Evolutionary conservation across 1,284 basidiomycete species (phyloP).

Genomic region (Apiotrichum sp.): DNA sequence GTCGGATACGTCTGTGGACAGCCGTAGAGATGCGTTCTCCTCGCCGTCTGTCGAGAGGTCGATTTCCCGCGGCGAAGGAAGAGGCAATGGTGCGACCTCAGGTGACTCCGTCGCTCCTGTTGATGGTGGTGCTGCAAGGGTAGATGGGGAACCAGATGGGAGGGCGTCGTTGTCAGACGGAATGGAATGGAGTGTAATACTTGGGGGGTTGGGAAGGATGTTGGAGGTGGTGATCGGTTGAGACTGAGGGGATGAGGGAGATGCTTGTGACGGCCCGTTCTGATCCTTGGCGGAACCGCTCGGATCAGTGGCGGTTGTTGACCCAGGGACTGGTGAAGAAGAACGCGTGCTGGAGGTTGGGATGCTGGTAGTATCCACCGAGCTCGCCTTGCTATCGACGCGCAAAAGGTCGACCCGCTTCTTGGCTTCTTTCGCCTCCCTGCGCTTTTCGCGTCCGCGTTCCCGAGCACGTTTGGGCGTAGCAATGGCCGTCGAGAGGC

Average conservation of each 20-base stretch:
- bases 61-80: background rate
- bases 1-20: no score
- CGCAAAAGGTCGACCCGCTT: conserved; percentile 4
- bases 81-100: background rate
- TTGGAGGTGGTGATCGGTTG: no score
- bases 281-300: no score
- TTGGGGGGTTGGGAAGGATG: background rate
- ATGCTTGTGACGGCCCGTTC: no score
- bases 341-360: background rate
- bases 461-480: conserved; percentile 20
- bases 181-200: conserved; percentile 1
- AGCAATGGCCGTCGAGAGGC: conserved; percentile 2
- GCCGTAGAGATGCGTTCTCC: background rate
- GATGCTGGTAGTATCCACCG: background rate
- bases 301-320: background rate
- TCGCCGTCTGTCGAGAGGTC: conserved; percentile 14
- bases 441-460: conserved; percentile 29
- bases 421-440: conserved; percentile 26
- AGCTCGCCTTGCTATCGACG: background rate
- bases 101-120: background rate
- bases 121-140: no score
- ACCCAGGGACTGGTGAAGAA: no score
- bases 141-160: background rate
- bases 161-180: background rate
- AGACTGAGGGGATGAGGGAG: no score